phyloP scores from a whole-genome alignment of 1,139 yeast species.

The Kodamaea alishanica region DNA sequence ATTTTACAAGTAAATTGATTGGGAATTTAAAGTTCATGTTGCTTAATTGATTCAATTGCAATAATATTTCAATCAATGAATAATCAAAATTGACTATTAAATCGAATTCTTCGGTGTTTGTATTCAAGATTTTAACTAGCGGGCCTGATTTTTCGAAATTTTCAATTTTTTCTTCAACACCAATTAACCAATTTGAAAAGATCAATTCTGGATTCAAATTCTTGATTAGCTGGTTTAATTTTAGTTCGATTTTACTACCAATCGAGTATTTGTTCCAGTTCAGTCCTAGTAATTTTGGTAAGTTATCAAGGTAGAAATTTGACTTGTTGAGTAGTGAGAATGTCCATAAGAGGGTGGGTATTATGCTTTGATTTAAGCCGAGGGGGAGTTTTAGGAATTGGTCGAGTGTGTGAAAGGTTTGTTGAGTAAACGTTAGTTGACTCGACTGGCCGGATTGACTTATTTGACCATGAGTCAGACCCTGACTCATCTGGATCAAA shows the following conservation, averaged over 20 bases:
- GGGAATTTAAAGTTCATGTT: constrained; percentile 63
- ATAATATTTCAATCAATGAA: constrained; percentile 40
- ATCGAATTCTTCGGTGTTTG: constrained; percentile 7
- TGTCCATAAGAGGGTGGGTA: no score
- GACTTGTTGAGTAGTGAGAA: constrained; percentile 14
- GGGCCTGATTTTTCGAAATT: constrained; percentile 28
- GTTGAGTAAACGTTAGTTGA: no score
- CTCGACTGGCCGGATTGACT: no score
- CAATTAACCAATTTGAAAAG: constrained; percentile 48
- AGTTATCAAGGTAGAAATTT: constrained; percentile 18
- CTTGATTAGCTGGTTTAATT: constrained; percentile 41
- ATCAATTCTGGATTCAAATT: constrained; percentile 43
- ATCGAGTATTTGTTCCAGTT: constrained; percentile 76
- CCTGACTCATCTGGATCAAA: constrained; percentile 11
- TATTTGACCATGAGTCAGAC: no score
- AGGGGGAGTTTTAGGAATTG: no score
- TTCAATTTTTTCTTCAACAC: constrained; percentile 7
- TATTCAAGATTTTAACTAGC: constrained; percentile 33
- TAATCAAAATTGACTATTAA: constrained; percentile 50
- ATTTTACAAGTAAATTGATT: constrained; percentile 23
- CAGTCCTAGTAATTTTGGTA: constrained; percentile 49
- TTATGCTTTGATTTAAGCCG: no score
- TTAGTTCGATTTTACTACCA: constrained; percentile 60
- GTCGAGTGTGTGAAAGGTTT: no score
- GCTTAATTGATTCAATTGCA: constrained; percentile 52